Evolutionary conservation across 2,329 filamentous ascomycete genomes (phyloP), one percentile per base, ranked within the genome.

Genomic region (Hymenoscyphus salicellus): DNA sequence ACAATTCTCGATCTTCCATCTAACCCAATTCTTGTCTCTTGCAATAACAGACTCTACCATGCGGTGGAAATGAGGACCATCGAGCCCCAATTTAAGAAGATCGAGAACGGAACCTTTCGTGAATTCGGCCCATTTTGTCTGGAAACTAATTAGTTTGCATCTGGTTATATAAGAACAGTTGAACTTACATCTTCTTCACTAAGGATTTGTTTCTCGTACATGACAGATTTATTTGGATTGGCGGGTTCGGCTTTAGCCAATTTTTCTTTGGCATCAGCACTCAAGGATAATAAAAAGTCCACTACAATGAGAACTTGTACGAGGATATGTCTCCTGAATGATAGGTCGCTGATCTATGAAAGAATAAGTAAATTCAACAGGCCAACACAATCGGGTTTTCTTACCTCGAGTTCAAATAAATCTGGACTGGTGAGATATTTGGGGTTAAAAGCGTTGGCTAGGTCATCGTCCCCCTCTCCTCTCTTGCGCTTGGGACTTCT

Each of bases 341-440:
- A 94, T 49, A 97, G 84, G 77, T 99, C 95, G 76, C 92, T 93
- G 68, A 98, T 89, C 90, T 93, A 70, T 46, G 46, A 52, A 56
- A n/a, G 14, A 49, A 20, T 73, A 65, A 78, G 75, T 68, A 65
- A 71, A 11, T 64, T 63, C 60, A 60, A 52, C 11, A 11, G 8
- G 38, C 33, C 23, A 55, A 11, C 5, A 20, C 7, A 33, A 23
- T 16, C 14, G 32, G 20, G 38, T 28, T 10, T 59, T 73, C 79
- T 66, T 82, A 92, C 90, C 84, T 99, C 95, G 56, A 99, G 85
- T 72, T 96, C 92, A 77, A 99, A 99, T 1, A 99, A 82, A 75
- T 99, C 96, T 69, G 90, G 86, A 76, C 93, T 98, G n/a, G 95
- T 99, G 20, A 99, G 84, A 75, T 99, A 99, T 75, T 98, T 99